Percentiles rank a stretch among this genome's conserved stretches.
Evolutionary conservation across 768 basidiomycete genomes (phyloP).

Genomic region (Sarcodon sp.): DNA sequence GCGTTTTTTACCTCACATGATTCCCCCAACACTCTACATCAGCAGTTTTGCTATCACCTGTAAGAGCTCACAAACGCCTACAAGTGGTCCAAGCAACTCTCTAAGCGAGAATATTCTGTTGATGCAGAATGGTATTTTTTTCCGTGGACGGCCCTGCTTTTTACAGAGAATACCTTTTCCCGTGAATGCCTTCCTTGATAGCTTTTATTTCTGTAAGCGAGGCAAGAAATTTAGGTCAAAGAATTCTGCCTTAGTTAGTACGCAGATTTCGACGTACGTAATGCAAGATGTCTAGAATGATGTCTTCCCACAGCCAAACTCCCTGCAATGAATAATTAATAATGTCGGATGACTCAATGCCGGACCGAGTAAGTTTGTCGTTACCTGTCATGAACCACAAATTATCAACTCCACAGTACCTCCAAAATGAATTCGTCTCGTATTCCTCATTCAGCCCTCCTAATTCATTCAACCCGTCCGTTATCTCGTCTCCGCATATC

Average conservation of each 20-base stretch:
- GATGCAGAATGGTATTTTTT: too few species aligned
- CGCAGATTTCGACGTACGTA: conserved; percentile 31
- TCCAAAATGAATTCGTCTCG: conserved; percentile 37
- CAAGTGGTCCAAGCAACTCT: too few species aligned
- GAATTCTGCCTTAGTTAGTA: not conserved
- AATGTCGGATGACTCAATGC: not conserved
- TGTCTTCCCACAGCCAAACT: conserved; percentile 51
- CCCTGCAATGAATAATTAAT: conserved; percentile 16
- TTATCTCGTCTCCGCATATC: conserved; percentile 34
- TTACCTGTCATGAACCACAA: conserved; percentile 51
- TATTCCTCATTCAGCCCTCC: conserved; percentile 61
- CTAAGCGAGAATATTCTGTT: too few species aligned
- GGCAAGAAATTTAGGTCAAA: not conserved
- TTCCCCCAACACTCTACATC: too few species aligned
- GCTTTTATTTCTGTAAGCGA: conserved; percentile 51
- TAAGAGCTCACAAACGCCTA: too few species aligned
- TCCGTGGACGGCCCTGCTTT: too few species aligned
- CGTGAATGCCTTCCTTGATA: conserved; percentile 35
- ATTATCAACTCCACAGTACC: conserved; percentile 37
- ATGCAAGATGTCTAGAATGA: conserved; percentile 53
- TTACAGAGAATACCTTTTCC: conserved; percentile 12
- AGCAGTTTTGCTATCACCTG: too few species aligned
- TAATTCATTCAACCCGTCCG: conserved; percentile 30
- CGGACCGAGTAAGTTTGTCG: conserved; percentile 1
- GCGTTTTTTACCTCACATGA: too few species aligned